Base-by-base conservation (phyloP, 2,329 filamentous ascomycete species). In the Pseudopyrenochaeta lycopersici region DNA sequence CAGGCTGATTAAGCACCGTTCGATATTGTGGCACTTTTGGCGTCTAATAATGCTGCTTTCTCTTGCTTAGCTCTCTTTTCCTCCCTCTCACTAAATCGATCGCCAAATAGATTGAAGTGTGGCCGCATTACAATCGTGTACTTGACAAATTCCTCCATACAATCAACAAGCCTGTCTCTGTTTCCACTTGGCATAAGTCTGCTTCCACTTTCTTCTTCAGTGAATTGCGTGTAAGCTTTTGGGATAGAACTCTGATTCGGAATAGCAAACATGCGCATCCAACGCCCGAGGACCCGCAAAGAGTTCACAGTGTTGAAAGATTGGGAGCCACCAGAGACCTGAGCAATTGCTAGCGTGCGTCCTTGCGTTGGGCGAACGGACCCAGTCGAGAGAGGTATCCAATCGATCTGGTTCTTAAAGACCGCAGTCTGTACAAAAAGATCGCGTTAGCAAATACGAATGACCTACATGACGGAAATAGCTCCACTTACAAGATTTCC, bases 341-440 rank as follows among this genome's bases (percentile, higher is more conserved):
- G 85, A 0, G 84, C 83, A 18, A 89, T 79, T 1, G 83, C 82
- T 1, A 90, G 76, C 0, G 86, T 89, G 1, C 86, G 80, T 31
- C 87, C 87, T 73, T 90, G 87, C 0, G 87, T 89, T 0, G 86
- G 87, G 0, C 87, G 83, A 0, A 90, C 82, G 7, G 83, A 84
- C 20, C 87, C 86, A 0, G 83, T 83, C 1, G 78, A 81, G 0
- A 90, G 76, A 0, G 87, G 87, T 33, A 89, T 87, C 88, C 87
- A 89, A 70, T 90, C 87, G 42, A 89, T 89, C 59, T 89, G 86
- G 59, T 88, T 87, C 59, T 89, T 89, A 78, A 89, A 89, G 0
- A 89, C 83, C 3, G 81, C 85, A 0, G 86, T 88, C 79, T 84
- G 41, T 17, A 23, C 23, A 29, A 10, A 6, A 20, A 9, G 35